Conservation (phyloP, 257 asterid species). For the Forsythia suspensa region DNA sequence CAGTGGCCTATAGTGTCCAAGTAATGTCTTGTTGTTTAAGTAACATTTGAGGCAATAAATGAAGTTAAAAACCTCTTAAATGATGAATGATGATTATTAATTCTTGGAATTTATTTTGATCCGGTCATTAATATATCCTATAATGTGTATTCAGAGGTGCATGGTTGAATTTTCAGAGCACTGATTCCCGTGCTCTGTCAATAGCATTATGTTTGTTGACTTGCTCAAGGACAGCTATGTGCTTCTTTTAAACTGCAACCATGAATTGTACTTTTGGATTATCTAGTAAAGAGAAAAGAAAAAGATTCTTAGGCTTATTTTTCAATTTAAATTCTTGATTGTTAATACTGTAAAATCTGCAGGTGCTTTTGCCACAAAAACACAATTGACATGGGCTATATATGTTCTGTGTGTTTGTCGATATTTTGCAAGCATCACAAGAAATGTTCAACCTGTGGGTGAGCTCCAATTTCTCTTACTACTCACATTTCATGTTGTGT, state of each 20-base stretch:
- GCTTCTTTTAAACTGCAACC: not conserved
- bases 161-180: not conserved
- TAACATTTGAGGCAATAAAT: not conserved
- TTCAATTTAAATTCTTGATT: not conserved
- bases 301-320: not conserved
- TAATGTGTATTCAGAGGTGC: not conserved
- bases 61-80: not conserved
- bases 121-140: not conserved
- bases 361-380: constrained; percentile 97
- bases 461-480: constrained; percentile 29
- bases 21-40: not conserved
- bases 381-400: constrained; percentile 90
- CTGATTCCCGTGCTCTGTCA: not conserved
- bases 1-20: not conserved
- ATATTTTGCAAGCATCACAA: constrained; percentile 91
- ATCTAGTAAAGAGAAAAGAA: not conserved
- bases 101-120: not conserved
- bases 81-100: not conserved
- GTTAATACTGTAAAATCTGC: constrained; percentile 17
- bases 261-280: not conserved
- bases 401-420: constrained; percentile 91
- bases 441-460: constrained; percentile 96
- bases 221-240: not conserved
- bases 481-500: not conserved
- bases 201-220: not conserved